These are phyloP conservation scores for Pichia sporocuriosa DNA, from an alignment of 805 yeast genomes.

Conservation along the genomic window DNA sequence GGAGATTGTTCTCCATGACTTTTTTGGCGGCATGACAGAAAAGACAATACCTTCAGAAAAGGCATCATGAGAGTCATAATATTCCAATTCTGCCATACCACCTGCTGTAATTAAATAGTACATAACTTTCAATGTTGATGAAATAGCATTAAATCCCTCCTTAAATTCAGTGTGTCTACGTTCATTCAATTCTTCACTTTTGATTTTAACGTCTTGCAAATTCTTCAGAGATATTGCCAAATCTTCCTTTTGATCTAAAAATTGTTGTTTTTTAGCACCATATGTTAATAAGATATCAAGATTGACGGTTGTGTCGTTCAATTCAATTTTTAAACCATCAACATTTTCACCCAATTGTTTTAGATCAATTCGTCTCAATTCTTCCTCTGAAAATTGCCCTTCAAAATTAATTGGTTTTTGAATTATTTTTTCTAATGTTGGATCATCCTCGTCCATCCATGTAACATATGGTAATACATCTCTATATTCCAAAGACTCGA, in stretches of 20 bases:
- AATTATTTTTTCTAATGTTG: constrained; percentile 16
- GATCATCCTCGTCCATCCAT: constrained; percentile 41
- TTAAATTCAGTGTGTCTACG: constrained; percentile 81
- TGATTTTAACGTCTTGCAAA: constrained; percentile 57
- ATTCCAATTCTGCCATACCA: constrained; percentile 95
- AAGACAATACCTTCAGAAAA: constrained; percentile 94
- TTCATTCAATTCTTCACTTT: constrained; percentile 63
- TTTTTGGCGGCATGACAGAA: constrained; percentile 98
- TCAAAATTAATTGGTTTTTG: constrained; percentile 31
- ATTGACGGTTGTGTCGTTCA: constrained; percentile 57
- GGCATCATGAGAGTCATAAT: constrained; percentile 95
- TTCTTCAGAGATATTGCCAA: constrained; percentile 37
- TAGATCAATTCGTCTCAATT: constrained; percentile 41
- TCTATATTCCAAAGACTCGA: constrained; percentile 33
- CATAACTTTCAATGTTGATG: constrained; percentile 89
- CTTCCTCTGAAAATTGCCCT: constrained; percentile 36
- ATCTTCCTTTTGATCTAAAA: constrained; percentile 52
- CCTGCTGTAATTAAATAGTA: constrained; percentile 99
- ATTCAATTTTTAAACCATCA: constrained; percentile 45
- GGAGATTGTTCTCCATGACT: constrained; percentile 93
- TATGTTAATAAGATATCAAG: constrained; percentile 73
- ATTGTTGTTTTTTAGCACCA: constrained; percentile 59
- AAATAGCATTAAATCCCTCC: constrained; percentile 84
- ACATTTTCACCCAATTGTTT: constrained; percentile 46
- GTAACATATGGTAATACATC: constrained; percentile 45